phyloP scores from a whole-genome alignment of 2,329 filamentous ascomycete species.

The Paecilomyces sp. region DNA sequence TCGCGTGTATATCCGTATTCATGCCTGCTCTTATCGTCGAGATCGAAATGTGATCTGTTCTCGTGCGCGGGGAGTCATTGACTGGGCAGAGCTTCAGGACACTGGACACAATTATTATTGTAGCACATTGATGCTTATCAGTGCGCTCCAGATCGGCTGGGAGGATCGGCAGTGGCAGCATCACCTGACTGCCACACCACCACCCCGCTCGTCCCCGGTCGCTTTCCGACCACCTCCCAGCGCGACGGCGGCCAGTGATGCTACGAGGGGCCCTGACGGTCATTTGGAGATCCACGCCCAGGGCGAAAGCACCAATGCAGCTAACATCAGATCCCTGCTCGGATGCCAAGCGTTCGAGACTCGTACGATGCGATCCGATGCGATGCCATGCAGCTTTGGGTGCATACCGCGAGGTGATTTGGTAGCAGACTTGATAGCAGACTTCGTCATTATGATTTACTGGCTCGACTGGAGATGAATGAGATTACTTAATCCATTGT shows the following conservation, averaged over 20 bases:
- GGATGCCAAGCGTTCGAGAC: background rate
- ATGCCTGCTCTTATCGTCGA: too few species aligned
- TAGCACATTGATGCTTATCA: too few species aligned
- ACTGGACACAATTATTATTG: too few species aligned
- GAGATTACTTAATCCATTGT: background rate
- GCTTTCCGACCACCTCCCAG: background rate
- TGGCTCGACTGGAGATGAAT: background rate
- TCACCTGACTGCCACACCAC: background rate
- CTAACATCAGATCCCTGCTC: background rate
- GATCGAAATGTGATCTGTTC: too few species aligned
- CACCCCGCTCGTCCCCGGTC: background rate
- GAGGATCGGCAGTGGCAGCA: background rate
- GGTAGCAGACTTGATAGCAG: too few species aligned
- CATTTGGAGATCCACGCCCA: background rate
- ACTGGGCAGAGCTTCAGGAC: too few species aligned
- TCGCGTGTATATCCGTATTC: too few species aligned
- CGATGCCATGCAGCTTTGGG: too few species aligned
- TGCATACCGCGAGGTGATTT: too few species aligned
- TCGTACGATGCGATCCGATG: background rate
- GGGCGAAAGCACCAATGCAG: background rate
- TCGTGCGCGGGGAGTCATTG: too few species aligned
- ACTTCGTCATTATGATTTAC: background rate
- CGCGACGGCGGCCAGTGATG: background rate
- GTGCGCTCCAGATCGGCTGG: too few species aligned
- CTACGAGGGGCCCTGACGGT: background rate